Evolutionary conservation across 768 basidiomycete genomes (phyloP).

Genomic region (Lactarius sp.): DNA sequence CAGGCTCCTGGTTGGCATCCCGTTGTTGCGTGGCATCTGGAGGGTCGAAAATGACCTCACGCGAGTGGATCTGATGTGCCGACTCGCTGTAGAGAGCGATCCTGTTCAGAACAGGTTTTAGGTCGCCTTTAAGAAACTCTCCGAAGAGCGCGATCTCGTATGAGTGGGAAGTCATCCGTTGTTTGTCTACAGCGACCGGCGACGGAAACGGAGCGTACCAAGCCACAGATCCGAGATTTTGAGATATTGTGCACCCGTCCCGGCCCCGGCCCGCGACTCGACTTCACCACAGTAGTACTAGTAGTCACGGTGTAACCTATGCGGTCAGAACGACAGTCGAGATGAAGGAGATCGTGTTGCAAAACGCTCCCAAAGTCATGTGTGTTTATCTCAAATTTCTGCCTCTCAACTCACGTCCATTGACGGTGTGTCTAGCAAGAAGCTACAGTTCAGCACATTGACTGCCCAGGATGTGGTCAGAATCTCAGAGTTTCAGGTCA

Average conservation of each 20-base stretch:
- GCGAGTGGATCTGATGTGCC: slow-evolving; percentile 63
- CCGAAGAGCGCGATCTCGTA: slow-evolving; percentile 83
- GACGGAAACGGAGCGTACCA: not conserved
- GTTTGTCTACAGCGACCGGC: not conserved
- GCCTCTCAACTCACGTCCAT: not conserved
- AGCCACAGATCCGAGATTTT: slow-evolving; percentile 12
- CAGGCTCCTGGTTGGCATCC: slow-evolving; percentile 59
- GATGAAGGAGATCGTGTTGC: slow-evolving; percentile 23
- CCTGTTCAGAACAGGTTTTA: slow-evolving; percentile 72
- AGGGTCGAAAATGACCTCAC: slow-evolving; percentile 81
- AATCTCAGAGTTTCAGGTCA: slow-evolving; percentile 94
- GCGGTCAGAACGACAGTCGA: slow-evolving; percentile 2
- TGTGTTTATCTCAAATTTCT: not conserved
- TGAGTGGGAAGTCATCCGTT: slow-evolving; percentile 40
- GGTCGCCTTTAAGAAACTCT: slow-evolving; percentile 73
- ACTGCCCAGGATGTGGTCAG: slow-evolving; percentile 94
- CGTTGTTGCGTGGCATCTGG: slow-evolving; percentile 59
- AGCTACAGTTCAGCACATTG: slow-evolving; percentile 91
- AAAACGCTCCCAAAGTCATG: slow-evolving; percentile 24
- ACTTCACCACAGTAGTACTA: not conserved
- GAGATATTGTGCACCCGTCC: not conserved
- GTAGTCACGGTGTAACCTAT: not conserved
- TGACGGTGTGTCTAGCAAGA: slow-evolving; percentile 56
- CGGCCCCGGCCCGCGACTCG: not conserved
- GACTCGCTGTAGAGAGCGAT: slow-evolving; percentile 80